Conservation (phyloP, 768 basidiomycete species). For the Tulasnella calospora region DNA sequence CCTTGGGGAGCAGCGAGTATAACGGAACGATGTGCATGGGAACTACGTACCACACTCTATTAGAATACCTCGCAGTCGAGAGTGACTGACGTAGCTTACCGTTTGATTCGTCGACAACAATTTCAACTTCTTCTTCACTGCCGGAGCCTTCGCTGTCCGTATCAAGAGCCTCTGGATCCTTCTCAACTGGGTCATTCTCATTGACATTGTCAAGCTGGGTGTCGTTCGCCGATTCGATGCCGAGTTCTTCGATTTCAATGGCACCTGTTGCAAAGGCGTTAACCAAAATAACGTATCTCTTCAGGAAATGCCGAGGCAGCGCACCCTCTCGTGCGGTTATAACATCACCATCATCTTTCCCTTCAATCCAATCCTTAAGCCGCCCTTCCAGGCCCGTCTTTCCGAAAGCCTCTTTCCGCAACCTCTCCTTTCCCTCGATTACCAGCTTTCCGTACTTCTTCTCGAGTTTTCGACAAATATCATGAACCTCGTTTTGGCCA, state of each 20-base stretch:
- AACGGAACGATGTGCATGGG: conserved; percentile 94
- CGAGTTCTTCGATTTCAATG: conserved; percentile 72
- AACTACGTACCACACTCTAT: conserved; percentile 42
- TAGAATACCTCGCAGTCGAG: conserved; percentile 38
- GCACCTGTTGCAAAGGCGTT: conserved; percentile 45
- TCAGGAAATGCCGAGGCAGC: not conserved
- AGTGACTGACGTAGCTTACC: conserved; percentile 31
- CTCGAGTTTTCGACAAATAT: conserved; percentile 73
- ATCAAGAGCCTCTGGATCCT: conserved; percentile 56
- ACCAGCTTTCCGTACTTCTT: conserved; percentile 66
- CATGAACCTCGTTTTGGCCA: conserved; percentile 87
- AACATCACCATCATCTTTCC: not conserved
- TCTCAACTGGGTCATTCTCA: conserved; percentile 48
- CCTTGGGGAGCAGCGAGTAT: conserved; percentile 86
- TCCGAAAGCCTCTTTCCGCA: not conserved
- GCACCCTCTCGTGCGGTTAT: not conserved
- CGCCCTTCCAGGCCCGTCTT: not conserved
- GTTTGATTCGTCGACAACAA: conserved; percentile 63
- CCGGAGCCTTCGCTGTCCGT: conserved; percentile 70
- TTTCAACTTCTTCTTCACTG: conserved; percentile 56
- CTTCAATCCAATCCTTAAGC: not conserved
- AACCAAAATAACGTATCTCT: not conserved
- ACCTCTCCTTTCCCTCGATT: conserved; percentile 44
- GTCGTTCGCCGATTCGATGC: conserved; percentile 37
- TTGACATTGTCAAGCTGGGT: conserved; percentile 44